Evolutionary conservation across 345 rosid species (phyloP).

Genomic region (Rhodamnia argentea): DNA sequence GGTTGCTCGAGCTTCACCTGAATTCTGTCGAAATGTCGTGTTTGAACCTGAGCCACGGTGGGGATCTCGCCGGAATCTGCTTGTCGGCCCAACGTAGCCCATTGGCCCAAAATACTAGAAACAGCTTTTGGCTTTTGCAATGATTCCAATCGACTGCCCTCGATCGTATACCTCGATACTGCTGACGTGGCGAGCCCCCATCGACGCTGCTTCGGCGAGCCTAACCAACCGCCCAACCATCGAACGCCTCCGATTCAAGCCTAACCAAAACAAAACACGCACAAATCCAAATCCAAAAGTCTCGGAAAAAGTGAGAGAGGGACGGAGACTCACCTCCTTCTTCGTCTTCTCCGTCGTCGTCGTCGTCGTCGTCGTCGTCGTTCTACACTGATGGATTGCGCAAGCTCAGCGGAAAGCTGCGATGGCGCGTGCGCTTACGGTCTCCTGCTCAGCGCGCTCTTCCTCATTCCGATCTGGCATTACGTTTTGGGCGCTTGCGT

Average conservation of each 20-base stretch:
- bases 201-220: too few species aligned
- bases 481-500: constrained; percentile 17
- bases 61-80: neutral
- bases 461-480: constrained; percentile 41
- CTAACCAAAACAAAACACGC: neutral
- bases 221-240: neutral
- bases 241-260: neutral
- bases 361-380: neutral
- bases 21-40: neutral
- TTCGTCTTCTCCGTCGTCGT: neutral
- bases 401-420: neutral
- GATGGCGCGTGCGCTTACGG: constrained; percentile 20
- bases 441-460: constrained; percentile 32
- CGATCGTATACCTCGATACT: neutral
- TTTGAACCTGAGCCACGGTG: neutral
- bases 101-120: neutral
- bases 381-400: neutral
- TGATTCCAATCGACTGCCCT: neutral
- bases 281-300: neutral
- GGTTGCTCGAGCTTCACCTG: neutral
- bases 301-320: neutral
- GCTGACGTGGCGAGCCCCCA: neutral
- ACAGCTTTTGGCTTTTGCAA: neutral
- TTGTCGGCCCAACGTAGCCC: neutral
- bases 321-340: neutral